Base-by-base conservation (phyloP, 768 basidiomycete species). In the Podaxis sp. region DNA sequence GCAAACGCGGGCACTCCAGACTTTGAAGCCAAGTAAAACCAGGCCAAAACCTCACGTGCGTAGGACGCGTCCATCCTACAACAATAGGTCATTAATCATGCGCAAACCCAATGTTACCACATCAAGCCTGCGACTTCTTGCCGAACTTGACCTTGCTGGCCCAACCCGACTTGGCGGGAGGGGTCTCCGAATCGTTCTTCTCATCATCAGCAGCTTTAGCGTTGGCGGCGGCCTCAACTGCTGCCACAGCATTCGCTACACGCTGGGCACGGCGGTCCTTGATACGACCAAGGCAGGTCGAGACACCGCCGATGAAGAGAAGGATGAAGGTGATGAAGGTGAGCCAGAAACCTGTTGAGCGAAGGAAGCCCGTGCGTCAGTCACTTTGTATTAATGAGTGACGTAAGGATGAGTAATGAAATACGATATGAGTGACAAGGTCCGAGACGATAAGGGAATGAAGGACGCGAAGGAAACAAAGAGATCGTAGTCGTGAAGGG, bases 241-340 rank as follows among this genome's bases (percentile, higher is more conserved):
- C 35, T 4, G 59, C 21, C 2, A 28, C 9, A 11, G 16, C 50
- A 2, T 27, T 21, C 5, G 59, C 47, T 13, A 23, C 11, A 25
- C 25, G 52, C 1, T 36, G 11, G 5, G 54, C 46, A 40, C 53
- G 46, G 2, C 55, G 54, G 18, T 55, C 58, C 28, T 36, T 52
- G 47, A 59, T 54, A 7, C 62, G 56, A 4, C 64, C 64, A 28
- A 61, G 61, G 62, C 55, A 63, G 6, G 63, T 62, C 14, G 60
- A 54, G 52, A 53, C 27, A 6, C 64, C 58, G 0, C 60, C 61
- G n/a, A 62, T 37, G 48, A 64, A 59, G 46, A 64, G 61, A 11
- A 64, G 38, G 11, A 62, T 35, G 28, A 64, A 55, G 42, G 61
- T 55, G 6, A 59, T 50, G 18, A 64, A 47, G 4, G 61, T 62